A percentile compares a stretch with the other conserved stretches of the same genome.
Evolutionary conservation across 108 stramenopile species (phyloP).

Genomic region (Cyclostephanos invisitatus): DNA sequence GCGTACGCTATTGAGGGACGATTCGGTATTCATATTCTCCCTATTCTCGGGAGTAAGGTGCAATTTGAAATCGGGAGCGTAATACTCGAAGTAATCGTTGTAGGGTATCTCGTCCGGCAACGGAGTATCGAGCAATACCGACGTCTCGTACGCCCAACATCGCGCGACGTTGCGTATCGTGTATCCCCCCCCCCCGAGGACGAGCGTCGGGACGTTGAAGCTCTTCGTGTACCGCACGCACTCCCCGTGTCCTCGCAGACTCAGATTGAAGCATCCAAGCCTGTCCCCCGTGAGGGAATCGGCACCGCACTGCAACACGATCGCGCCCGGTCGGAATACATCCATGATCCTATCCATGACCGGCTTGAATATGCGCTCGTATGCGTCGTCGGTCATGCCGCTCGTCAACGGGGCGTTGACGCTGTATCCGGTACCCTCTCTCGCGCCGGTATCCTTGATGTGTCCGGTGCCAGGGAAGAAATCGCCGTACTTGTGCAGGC

Average conservation of each 20-base stretch:
- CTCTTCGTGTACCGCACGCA: constrained; percentile 89
- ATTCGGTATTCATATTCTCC: constrained; percentile 87
- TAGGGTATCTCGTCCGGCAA: constrained; percentile 95
- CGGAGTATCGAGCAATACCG: constrained; percentile 75
- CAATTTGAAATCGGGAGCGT: constrained; percentile 96
- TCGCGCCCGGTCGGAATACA: constrained; percentile 93
- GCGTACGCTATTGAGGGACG: constrained; percentile 62
- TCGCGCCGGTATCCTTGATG: constrained; percentile 94
- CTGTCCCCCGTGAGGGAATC: constrained; percentile 98
- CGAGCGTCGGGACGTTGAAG: constrained; percentile 93
- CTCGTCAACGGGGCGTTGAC: constrained; percentile 97
- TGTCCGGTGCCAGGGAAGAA: constrained; percentile 99
- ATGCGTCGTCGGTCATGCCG: constrained; percentile 95
- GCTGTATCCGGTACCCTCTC: constrained; percentile 91
- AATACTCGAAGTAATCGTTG: constrained; percentile 99
- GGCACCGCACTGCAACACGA: constrained; percentile 99
- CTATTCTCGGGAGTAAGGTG: constrained; percentile 86
- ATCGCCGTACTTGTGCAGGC: constrained; percentile 99
- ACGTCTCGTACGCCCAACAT: constrained; percentile 97
- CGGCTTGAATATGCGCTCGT: constrained; percentile 93
- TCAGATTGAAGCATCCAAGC: constrained; percentile 99
- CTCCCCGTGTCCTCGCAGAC: constrained; percentile 90
- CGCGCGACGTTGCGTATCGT: constrained; percentile 98
- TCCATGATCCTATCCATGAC: constrained; percentile 97
- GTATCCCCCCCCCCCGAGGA: constrained; percentile 99